Conservation (phyloP, 1,139 yeast species). For the Yamadazyma atlantica region DNA sequence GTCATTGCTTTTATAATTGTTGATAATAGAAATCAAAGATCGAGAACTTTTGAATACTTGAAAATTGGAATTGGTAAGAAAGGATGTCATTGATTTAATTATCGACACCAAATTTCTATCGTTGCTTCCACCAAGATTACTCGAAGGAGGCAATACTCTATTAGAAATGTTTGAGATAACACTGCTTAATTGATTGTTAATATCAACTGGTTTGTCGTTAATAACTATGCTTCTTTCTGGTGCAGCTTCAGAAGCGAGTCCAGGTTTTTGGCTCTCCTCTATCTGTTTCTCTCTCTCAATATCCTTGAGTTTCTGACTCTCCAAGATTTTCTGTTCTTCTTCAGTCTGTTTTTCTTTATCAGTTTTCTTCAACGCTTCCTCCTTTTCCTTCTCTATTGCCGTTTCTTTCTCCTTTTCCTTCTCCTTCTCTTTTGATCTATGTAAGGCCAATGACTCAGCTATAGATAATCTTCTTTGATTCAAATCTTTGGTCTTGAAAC, state of each 20-base stretch:
- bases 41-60: constrained; percentile 18
- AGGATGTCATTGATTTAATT: constrained; percentile 44
- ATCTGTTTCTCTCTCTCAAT: background rate
- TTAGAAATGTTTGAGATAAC: constrained; percentile 25
- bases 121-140: constrained; percentile 18
- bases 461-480: constrained; percentile 47
- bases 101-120: constrained; percentile 36
- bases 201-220: constrained; percentile 9
- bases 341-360: background rate
- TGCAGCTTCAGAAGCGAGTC: background rate
- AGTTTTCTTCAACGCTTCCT: background rate
- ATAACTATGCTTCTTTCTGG: background rate
- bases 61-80: constrained; percentile 26
- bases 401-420: constrained; percentile 11
- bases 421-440: constrained; percentile 40
- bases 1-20: constrained; percentile 24
- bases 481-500: constrained; percentile 8
- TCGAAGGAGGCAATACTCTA: constrained; percentile 21
- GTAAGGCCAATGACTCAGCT: constrained; percentile 63
- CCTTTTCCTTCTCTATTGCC: background rate
- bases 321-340: no score
- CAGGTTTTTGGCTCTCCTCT: background rate
- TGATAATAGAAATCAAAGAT: constrained; percentile 15
- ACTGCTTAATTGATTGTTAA: constrained; percentile 28
- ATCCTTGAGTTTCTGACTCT: no score